Base-by-base conservation (phyloP, 2,329 filamentous ascomycete species). In the Cladophialophora exuberans region DNA sequence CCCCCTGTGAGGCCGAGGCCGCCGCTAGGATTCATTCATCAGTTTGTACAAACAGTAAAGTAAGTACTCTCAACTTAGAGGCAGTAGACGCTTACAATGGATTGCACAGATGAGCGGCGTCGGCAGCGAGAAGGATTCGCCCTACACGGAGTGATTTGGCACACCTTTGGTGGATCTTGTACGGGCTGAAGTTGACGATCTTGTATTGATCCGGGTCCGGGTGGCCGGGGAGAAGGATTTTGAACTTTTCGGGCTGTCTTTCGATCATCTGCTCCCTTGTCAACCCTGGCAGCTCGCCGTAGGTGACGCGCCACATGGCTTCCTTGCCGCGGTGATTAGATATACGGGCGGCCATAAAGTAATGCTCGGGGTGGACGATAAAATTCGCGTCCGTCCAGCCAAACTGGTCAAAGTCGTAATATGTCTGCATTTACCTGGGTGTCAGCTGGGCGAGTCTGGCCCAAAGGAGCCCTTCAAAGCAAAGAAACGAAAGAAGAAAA, bases 1-100 rank as follows among this genome's bases (percentile, higher is more conserved):
- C 84, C 84, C 4, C 83, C 83, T 0, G 83, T 86, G 47, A 86
- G 78, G 1, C 84, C 84, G 11, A 86, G 71, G 0, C 84, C 84
- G 42, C 84, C 84, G 68, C n/a, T n/a, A n/a, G n/a, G n/a, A n/a
- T n/a, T n/a, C n/a, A n/a, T n/a, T n/a, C n/a, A n/a, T n/a, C n/a
- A n/a, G n/a, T n/a, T n/a, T n/a, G n/a, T n/a, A n/a, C n/a, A n/a
- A n/a, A n/a, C n/a, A n/a, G n/a, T n/a, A n/a, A n/a, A n/a, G n/a
- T n/a, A n/a, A n/a, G n/a, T n/a, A n/a, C n/a, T n/a, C n/a, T n/a
- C n/a, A n/a, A n/a, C n/a, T n/a, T n/a, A n/a, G n/a, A n/a, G n/a
- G n/a, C n/a, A n/a, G n/a, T n/a, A n/a, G n/a, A n/a, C n/a, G n/a
- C n/a, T n/a, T n/a, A n/a, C n/a, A 79, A 78, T 1, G 76, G 48